Evolutionary conservation across 192 early-diverging fungal species (phyloP).

Genomic region (Jimgerdemannia lactiflua): DNA sequence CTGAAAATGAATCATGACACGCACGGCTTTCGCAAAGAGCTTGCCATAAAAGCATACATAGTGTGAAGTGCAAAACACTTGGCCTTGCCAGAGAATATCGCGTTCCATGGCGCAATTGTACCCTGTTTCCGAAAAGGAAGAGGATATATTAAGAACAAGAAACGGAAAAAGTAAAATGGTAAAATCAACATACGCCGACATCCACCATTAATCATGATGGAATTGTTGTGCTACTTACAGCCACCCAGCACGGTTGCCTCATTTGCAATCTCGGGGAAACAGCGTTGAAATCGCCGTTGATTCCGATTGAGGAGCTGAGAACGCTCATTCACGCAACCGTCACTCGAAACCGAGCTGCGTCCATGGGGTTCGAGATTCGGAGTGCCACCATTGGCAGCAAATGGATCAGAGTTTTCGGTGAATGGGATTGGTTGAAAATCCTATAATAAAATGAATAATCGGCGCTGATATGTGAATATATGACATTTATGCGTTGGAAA

Average conservation of each 20-base stretch:
- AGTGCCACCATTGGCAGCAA: not conserved
- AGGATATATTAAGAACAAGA: not conserved
- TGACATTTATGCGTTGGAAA: not conserved
- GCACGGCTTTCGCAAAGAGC: constrained; percentile 43
- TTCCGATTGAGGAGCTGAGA: not conserved
- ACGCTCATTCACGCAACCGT: not conserved
- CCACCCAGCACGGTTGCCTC: not conserved
- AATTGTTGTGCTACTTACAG: not conserved
- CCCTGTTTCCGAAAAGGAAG: not conserved
- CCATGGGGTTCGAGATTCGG: not conserved
- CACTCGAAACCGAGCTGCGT: no score
- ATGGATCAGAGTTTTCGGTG: not conserved
- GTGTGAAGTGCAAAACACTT: constrained; percentile 39
- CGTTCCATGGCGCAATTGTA: constrained; percentile 47
- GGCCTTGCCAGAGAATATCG: constrained; percentile 56
- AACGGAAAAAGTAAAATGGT: not conserved
- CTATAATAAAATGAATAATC: not conserved
- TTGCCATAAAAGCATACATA: constrained; percentile 56
- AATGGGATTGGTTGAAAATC: not conserved
- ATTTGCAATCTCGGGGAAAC: not conserved
- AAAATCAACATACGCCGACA: no score
- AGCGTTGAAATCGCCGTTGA: not conserved
- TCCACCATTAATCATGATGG: no score
- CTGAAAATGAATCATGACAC: constrained; percentile 38
- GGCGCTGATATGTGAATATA: not conserved